Evolutionary conservation across 768 basidiomycete species (phyloP).

Genomic region (Suillus subalutaceus): DNA sequence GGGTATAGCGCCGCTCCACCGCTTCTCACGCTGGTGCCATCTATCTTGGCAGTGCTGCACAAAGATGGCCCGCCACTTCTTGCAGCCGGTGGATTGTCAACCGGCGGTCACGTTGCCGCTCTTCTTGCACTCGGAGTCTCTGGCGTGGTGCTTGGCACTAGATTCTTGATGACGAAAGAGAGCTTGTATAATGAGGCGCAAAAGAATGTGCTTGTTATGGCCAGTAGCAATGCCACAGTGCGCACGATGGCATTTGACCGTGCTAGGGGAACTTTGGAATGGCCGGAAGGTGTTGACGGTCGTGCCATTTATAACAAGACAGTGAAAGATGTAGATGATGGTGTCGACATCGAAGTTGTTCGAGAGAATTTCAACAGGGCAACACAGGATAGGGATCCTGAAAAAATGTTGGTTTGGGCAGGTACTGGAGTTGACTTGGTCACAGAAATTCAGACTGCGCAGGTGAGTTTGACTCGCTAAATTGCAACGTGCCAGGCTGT

Average conservation of each 20-base stretch:
- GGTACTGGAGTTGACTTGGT: slow-evolving; percentile 67
- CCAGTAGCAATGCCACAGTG: slow-evolving; percentile 48
- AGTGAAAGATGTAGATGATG: slow-evolving; percentile 57
- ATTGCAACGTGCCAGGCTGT: slow-evolving; percentile 5
- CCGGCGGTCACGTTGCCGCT: slow-evolving; percentile 65
- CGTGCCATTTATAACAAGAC: slow-evolving; percentile 50
- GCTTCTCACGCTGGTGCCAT: slow-evolving; percentile 60
- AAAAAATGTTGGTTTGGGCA: slow-evolving; percentile 66
- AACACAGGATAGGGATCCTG: slow-evolving; percentile 45
- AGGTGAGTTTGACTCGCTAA: slow-evolving; percentile 33
- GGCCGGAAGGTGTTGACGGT: slow-evolving; percentile 66
- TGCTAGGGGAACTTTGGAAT: slow-evolving; percentile 55
- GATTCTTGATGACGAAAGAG: slow-evolving; percentile 72
- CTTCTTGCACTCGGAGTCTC: slow-evolving; percentile 68
- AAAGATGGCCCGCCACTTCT: slow-evolving; percentile 55
- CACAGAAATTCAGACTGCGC: slow-evolving; percentile 43
- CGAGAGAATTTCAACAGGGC: slow-evolving; percentile 50
- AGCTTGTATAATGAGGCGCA: slow-evolving; percentile 57
- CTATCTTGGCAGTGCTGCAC: slow-evolving; percentile 48
- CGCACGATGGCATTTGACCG: slow-evolving; percentile 68
- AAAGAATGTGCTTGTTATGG: slow-evolving; percentile 52
- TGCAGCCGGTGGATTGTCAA: slow-evolving; percentile 75
- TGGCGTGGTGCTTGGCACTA: slow-evolving; percentile 74
- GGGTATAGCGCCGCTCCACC: slow-evolving; percentile 60
- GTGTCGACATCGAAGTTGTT: slow-evolving; percentile 45